Conservation (phyloP, 345 rosid genomes). For the Ricinus communis region DNA sequence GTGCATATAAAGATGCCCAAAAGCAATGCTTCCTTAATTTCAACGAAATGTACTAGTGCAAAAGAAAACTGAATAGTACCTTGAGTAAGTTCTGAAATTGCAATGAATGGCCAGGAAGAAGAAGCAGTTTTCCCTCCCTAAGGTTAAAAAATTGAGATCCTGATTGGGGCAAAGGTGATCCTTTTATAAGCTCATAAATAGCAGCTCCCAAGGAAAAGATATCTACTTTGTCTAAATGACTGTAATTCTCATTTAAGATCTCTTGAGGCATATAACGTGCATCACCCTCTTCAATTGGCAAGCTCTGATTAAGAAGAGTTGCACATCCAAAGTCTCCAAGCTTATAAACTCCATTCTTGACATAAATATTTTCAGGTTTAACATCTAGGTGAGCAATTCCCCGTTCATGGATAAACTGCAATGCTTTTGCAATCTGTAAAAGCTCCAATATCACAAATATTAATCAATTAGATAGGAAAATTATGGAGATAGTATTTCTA, state of each 20-base stretch:
- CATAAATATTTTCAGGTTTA: constrained; percentile 94
- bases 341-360: constrained; percentile 71
- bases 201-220: constrained; percentile 86
- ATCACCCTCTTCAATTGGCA: constrained; percentile 95
- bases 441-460: constrained; percentile 13
- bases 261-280: constrained; percentile 99
- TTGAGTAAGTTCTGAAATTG: constrained; percentile 85
- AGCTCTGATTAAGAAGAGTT: constrained; percentile 72
- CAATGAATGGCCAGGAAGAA: constrained; percentile 83
- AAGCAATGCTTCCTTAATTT: neutral
- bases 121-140: constrained; percentile 81
- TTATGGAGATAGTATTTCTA: neutral
- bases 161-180: constrained; percentile 72
- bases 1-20: too few relatives aligned
- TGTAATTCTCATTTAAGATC: constrained; percentile 79
- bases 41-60: neutral
- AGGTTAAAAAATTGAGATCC: constrained; percentile 65
- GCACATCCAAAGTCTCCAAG: constrained; percentile 99
- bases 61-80: constrained; percentile 38
- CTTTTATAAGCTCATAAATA: constrained; percentile 76
- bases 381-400: constrained; percentile 96
- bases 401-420: constrained; percentile 66
- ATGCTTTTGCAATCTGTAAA: constrained; percentile 82
- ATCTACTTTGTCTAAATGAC: constrained; percentile 89
- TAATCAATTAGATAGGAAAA: neutral